Evolutionary conservation across 2,329 filamentous ascomycete species (phyloP), one percentile per base, ranked within the genome.

Genomic region (Akanthomyces lecanii): DNA sequence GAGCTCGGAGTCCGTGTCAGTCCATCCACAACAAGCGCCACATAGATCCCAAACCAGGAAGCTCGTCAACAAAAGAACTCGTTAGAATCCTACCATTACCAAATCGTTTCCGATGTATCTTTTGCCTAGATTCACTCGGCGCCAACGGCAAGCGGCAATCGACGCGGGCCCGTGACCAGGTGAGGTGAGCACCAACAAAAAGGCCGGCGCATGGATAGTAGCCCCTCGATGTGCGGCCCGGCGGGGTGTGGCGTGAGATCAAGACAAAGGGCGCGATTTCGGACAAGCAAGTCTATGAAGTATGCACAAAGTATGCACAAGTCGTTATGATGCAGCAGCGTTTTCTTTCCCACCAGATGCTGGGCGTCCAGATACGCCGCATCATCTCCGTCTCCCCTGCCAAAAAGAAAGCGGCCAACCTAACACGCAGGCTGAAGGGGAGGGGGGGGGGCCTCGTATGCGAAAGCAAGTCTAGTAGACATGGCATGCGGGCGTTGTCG

Each of bases 91-190:
- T 33, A 40, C 8, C 53, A 3, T 55, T 5, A 5, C 3, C 12
- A 18, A 44, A 12, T 55, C 23, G 10, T 45, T 33, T 45, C 16
- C 23, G 40, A 23, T n/a, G 18, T 56, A 2, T 16, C 44, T 44
- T 52, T 55, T 28, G 23, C 23, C 21, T 55, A n/a, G 23, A 33
- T 16, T 45, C 53, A 30, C 52, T 42, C 23, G 52, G 38, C 14
- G 21, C 23, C 42, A 36, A 23, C 52, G 53, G 40, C 53, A 56
- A 44, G 25, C 40, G 53, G 53, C 53, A 56, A 56, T 56, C 53
- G 40, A 56, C 50, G n/a, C 25, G 38, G 53, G 40, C 21, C 38
- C 25, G 53, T 56, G 53, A 56, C 40, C 52, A 18, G 4, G 12
- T 36, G 14, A 12, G 3, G 25, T 45, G 53, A 45, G 53, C 53